Evolutionary conservation across 2,329 filamentous ascomycete genomes (phyloP), one percentile per base, ranked within the genome.

Genomic region (Aureobasidium sp.): DNA sequence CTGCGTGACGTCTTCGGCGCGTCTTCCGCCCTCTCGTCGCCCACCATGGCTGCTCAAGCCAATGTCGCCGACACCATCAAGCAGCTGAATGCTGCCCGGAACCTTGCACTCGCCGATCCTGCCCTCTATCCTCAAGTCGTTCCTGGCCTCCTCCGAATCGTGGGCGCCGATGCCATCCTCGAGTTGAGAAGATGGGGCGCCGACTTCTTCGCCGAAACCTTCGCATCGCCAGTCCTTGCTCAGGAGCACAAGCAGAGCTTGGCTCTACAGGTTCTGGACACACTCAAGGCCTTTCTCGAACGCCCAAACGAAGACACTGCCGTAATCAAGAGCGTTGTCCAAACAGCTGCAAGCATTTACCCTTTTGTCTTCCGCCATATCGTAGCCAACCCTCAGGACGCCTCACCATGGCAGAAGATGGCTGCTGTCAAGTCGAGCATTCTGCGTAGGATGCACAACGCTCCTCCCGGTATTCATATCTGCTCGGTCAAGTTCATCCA

Each of bases 401-500:
- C 79, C 44, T 81, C 87, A 62, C 85, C 88, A 49, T 99, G 94
- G 94, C 88, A 94, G 71, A 85, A 87, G 66, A 95, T 97, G 84
- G 82, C 85, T 60, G 83, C 86, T 12, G 93, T 97, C 76, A 99
- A 99, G 78, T 85, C 89, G 61, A 89, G 87, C 69, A 94, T 99
- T 67, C 76, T 99, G 64, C 85, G 85, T 63, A 85, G 94, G 70
- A 97, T 95, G 93, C 93, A 97, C 68, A 83, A 80, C 47, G 87
- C 90, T 19, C 78, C 84, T 15, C 82, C 87, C 14, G 88, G 90
- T 2, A 84, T 97, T 65, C 87, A 87, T 69, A 87, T 97, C 73
- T 96, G 91, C 79, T 97, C 94, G 78, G 88, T 97, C 81, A 99
- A 99, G 75, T 99, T 99, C 74, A 88, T 91, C 40, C 93, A 99